Conservation (phyloP, 2,329 filamentous ascomycete species). For the Huntiella savannae region DNA sequence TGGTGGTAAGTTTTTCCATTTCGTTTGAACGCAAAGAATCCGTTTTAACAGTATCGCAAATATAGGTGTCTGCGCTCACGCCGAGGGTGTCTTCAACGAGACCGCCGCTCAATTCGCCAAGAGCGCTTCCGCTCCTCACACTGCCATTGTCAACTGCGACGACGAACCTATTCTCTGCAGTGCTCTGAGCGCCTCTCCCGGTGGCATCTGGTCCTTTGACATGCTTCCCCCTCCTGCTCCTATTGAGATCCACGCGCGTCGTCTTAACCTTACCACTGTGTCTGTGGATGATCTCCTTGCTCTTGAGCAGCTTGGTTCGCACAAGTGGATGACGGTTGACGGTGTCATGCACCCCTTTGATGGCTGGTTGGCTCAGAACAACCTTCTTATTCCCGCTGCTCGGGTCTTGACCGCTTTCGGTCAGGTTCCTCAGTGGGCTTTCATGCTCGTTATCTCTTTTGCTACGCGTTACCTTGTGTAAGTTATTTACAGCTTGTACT, state of each 20-base stretch:
- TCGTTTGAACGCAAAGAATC: constrained; percentile 8
- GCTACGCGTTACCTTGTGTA: constrained; percentile 59
- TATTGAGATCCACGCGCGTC: constrained; percentile 44
- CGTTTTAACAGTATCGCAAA: background rate
- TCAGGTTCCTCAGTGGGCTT: constrained; percentile 52
- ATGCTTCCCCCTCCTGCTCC: constrained; percentile 45
- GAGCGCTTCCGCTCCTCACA: constrained; percentile 42
- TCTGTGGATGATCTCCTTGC: constrained; percentile 43
- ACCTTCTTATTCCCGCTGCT: constrained; percentile 42
- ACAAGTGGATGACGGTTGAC: constrained; percentile 29
- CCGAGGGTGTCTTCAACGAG: constrained; percentile 49
- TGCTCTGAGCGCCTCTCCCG: constrained; percentile 46
- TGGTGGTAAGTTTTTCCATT: constrained; percentile 29
- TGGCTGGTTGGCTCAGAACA: constrained; percentile 42
- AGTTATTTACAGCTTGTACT: constrained; percentile 21
- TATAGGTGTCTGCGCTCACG: constrained; percentile 41
- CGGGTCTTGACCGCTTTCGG: constrained; percentile 50
- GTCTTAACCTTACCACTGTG: constrained; percentile 50
- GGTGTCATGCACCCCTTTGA: constrained; percentile 62
- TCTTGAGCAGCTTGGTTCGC: constrained; percentile 34
- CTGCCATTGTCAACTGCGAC: constrained; percentile 57
- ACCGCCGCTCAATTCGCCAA: constrained; percentile 43
- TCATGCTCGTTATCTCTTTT: constrained; percentile 61
- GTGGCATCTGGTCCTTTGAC: constrained; percentile 47
- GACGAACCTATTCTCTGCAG: constrained; percentile 57